Percentiles rank a stretch among this genome's conserved stretches.
Evolutionary conservation across 2,329 filamentous ascomycete species (phyloP).

Genomic region (Cladosporium velox): DNA sequence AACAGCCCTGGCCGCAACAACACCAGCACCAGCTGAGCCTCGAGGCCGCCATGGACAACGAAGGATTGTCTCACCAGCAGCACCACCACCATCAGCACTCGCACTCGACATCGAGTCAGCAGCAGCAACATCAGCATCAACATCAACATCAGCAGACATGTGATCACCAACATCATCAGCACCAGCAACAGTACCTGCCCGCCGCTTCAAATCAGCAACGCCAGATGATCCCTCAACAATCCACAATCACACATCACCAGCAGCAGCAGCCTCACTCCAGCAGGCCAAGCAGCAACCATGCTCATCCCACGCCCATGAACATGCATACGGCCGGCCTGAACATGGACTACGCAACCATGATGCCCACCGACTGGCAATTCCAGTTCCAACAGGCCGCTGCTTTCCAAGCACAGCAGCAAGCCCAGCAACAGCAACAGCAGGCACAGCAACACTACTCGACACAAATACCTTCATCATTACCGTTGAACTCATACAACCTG

Average conservation of each 20-base stretch:
- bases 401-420: constrained; percentile 18
- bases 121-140: constrained; percentile 20
- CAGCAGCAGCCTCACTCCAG: constrained; percentile 28
- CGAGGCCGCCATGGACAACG: constrained; percentile 30
- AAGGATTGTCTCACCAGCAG: constrained; percentile 26
- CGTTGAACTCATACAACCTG: constrained; percentile 40
- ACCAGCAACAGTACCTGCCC: constrained; percentile 23
- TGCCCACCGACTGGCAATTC: constrained; percentile 46
- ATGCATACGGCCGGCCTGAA: constrained; percentile 37
- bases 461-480: constrained; percentile 28
- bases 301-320: constrained; percentile 31
- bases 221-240: constrained; percentile 26
- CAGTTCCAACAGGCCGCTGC: constrained; percentile 38
- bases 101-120: constrained; percentile 27
- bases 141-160: constrained; percentile 18
- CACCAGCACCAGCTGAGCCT: constrained; percentile 28
- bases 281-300: constrained; percentile 36
- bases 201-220: constrained; percentile 30
- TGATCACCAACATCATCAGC: constrained; percentile 27
- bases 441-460: constrained; percentile 26
- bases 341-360: constrained; percentile 37
- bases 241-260: constrained; percentile 17
- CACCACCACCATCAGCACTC: constrained; percentile 27
- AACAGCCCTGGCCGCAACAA: constrained; percentile 24
- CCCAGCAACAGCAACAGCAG: constrained; percentile 24